Evolutionary conservation across 2,329 filamentous ascomycete genomes (phyloP).

Genomic region (Alternaria angustiovoidea): DNA sequence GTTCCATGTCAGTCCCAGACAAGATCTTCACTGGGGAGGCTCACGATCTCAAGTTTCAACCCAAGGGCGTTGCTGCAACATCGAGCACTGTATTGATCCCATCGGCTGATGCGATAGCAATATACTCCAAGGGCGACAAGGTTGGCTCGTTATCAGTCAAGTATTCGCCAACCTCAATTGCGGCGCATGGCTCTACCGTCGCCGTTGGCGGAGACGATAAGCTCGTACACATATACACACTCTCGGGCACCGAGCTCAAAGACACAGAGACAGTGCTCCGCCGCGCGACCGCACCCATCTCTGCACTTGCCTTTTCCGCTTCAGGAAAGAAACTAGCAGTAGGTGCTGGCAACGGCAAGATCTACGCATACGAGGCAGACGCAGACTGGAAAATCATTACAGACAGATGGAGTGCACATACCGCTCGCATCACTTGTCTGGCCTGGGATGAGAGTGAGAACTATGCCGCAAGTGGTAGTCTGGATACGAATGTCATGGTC

Average conservation of each 20-base stretch:
- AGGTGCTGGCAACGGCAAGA: constrained; percentile 85
- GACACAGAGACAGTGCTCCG: constrained; percentile 64
- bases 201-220: constrained; percentile 82
- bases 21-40: constrained; percentile 77
- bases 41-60: constrained; percentile 77
- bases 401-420: constrained; percentile 79
- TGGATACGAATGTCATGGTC: constrained; percentile 92
- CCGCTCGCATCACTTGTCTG: constrained; percentile 71
- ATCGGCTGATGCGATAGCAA: constrained; percentile 64
- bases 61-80: constrained; percentile 73
- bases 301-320: constrained; percentile 82
- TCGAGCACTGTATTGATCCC: constrained; percentile 62
- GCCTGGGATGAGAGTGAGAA: constrained; percentile 80
- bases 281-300: constrained; percentile 75
- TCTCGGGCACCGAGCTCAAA: constrained; percentile 66
- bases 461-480: constrained; percentile 80
- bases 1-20: constrained; percentile 76
- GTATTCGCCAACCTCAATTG: constrained; percentile 74
- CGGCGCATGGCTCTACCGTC: constrained; percentile 71
- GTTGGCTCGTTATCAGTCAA: constrained; percentile 68
- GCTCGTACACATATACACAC: constrained; percentile 75
- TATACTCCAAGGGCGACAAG: constrained; percentile 66
- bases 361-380: constrained; percentile 76
- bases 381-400: constrained; percentile 75
- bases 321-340: constrained; percentile 80